Evolutionary conservation across 2,329 filamentous ascomycete species (phyloP).

Genomic region (Apiospora arundinis): DNA sequence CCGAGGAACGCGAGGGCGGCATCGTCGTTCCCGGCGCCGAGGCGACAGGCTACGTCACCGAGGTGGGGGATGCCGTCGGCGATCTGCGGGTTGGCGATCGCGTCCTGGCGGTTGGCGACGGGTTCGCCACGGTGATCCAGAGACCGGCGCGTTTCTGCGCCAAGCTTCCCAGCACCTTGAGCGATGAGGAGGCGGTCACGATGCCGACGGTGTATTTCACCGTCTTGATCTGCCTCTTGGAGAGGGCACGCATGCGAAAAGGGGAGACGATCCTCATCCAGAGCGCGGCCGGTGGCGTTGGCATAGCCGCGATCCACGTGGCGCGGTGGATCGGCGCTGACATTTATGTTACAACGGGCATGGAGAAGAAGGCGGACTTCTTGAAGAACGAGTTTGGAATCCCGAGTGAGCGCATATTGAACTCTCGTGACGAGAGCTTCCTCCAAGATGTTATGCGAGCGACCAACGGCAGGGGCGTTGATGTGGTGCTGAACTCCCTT

Average conservation of each 20-base stretch:
- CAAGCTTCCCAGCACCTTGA: constrained; percentile 22
- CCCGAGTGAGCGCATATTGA: constrained; percentile 20
- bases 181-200: constrained; percentile 17
- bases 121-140: constrained; percentile 16
- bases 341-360: constrained; percentile 25
- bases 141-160: constrained; percentile 21
- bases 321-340: constrained; percentile 25
- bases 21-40: not conserved
- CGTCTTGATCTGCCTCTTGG: constrained; percentile 25
- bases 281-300: constrained; percentile 25
- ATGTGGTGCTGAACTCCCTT: not conserved
- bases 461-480: not conserved
- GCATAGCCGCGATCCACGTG: constrained; percentile 27
- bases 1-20: not conserved
- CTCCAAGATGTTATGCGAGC: not conserved
- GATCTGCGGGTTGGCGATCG: constrained; percentile 20
- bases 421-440: constrained; percentile 23
- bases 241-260: constrained; percentile 22
- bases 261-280: constrained; percentile 29
- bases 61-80: constrained; percentile 3
- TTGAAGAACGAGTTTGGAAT: constrained; percentile 23
- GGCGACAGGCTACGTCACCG: constrained; percentile 3
- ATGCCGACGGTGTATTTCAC: constrained; percentile 25
- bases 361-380: constrained; percentile 17
- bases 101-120: constrained; percentile 21